Evolutionary conservation across 2,329 filamentous ascomycete species (phyloP), one percentile per base, ranked within the genome.

Genomic region (Grosmannia penicillata): DNA sequence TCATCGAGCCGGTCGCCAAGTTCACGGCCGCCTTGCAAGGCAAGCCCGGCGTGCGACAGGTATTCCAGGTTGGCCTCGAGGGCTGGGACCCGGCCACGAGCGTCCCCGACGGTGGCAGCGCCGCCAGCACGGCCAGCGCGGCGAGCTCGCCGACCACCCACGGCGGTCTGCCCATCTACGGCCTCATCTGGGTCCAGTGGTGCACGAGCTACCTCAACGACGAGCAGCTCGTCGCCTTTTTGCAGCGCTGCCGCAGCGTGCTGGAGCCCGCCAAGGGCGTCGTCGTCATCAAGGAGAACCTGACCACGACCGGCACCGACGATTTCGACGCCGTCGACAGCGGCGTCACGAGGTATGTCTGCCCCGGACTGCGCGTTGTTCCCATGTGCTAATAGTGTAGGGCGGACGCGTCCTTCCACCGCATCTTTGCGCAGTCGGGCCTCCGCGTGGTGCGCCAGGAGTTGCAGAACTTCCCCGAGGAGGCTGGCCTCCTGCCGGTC

Each of bases 101-200:
- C 11, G 49, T 57, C 10, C 25, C 2, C 17, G 24, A 27, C 13
- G 18, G 2, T 10, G 21, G 11, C 15, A 26, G 23, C 28, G 29
- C 18, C 27, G 24, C 14, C 26, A 19, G 26, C 27, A 19, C n/a
- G 33, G 6, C 7, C 15, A 19, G 6, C 28, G 27, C 13, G 15
- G 14, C 14, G 8, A 14, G 10, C 9, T 26, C 32, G 34, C 14
- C 18, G 21, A 1, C 58, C 49, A 1, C 50, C 6, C 8, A 57
- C 3, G 61, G 52, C 9, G 49, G 57, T 8, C 23, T 17, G 7
- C 18, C 24, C 3, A 11, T 14, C 35, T 95, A 95, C 56, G 80
- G 87, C 53, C 56, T 94, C 33, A 75, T 95, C 43, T 94, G 84
- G 83, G 79, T 73, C 37, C 87, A 95, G 57, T 94, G 87, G 86